Percentiles rank a stretch among this genome's conserved stretches.
Conservation (phyloP, 1,284 basidiomycete genomes). For the Athelia psychrophila region DNA sequence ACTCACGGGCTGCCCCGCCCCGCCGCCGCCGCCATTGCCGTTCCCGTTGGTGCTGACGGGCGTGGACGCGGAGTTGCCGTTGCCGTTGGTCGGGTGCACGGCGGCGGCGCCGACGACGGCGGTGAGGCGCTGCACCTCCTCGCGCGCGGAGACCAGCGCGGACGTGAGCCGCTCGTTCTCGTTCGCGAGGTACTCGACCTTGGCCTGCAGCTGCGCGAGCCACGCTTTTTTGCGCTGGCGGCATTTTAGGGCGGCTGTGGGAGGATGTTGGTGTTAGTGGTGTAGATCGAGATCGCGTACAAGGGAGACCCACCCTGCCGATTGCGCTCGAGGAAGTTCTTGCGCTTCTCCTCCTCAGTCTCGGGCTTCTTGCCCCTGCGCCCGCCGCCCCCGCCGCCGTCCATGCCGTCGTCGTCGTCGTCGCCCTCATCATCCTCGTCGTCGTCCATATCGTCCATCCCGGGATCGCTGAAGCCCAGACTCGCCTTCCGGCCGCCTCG, state of each 20-base stretch:
- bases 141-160: slow-evolving; percentile 72
- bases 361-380: slow-evolving; percentile 67
- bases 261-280: background rate
- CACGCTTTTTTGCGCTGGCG: slow-evolving; percentile 98
- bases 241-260: slow-evolving; percentile 92
- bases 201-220: slow-evolving; percentile 89
- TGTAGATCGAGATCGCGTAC: background rate
- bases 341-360: slow-evolving; percentile 94
- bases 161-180: slow-evolving; percentile 93
- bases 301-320: slow-evolving; percentile 70
- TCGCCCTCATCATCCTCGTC: slow-evolving; percentile 52
- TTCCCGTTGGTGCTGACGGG: too few species aligned
- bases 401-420: slow-evolving; percentile 32
- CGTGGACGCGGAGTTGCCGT: background rate
- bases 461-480: slow-evolving; percentile 17
- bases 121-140: slow-evolving; percentile 76
- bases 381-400: slow-evolving; percentile 24
- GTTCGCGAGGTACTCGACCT: slow-evolving; percentile 85
- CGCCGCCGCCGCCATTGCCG: slow-evolving; percentile 17
- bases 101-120: slow-evolving; percentile 64
- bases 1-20: slow-evolving; percentile 33
- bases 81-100: slow-evolving; percentile 29
- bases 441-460: slow-evolving; percentile 42
- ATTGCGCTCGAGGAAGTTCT: slow-evolving; percentile 93
- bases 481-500: slow-evolving; percentile 8